Base-by-base conservation (phyloP, 2,329 filamentous ascomycete genomes). In the Neofusicoccum sp. region DNA sequence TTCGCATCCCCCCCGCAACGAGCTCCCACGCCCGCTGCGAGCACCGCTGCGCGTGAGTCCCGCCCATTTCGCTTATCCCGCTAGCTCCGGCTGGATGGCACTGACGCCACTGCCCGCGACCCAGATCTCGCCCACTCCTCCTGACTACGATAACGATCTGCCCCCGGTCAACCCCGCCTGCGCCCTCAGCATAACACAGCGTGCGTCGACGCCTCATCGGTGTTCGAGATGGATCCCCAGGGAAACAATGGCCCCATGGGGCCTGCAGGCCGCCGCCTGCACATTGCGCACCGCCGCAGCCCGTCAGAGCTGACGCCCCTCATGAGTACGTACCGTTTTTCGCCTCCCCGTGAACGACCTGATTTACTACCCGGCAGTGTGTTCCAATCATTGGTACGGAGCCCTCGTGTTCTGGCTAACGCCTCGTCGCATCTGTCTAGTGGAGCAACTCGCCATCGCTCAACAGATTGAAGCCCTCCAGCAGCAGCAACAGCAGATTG, bases 401-500 rank as follows among this genome's bases (percentile, higher is more conserved):
- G 7, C 33, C 33, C 4, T 11, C 9, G 28, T 31, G 38, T 24
- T 14, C n/a, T 62, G 61, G 30, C 54, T 66, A 66, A 70, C 74
- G 65, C 71, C 68, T 62, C 41, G 43, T 30, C 24, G 16, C 31
- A 64, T 51, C 12, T 16, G 11, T 30, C 30, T 70, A 96, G 93
- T 97, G 90, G 93, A 97, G 82, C 93, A 97, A 84, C 86, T 96
- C 74, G 91, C 91, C 73, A 93, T 98, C 75, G 93, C 96, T 80
- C 93, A 97, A 81, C 93, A 98, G 79, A 97, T 98, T 73, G 93
- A 98, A 79, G 85, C 96, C 73, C 84, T 98, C 72, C 93, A 98
- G 80, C 92, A 96, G 76, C 95, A 98, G 76, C 95, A 98, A 76
- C 93, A 98, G 77, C 93, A 97, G 75, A 96, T 98, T 73, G 91